phyloP scores from a whole-genome alignment of 2,329 filamentous ascomycete genomes.

The Ophiostoma angusticollis region DNA sequence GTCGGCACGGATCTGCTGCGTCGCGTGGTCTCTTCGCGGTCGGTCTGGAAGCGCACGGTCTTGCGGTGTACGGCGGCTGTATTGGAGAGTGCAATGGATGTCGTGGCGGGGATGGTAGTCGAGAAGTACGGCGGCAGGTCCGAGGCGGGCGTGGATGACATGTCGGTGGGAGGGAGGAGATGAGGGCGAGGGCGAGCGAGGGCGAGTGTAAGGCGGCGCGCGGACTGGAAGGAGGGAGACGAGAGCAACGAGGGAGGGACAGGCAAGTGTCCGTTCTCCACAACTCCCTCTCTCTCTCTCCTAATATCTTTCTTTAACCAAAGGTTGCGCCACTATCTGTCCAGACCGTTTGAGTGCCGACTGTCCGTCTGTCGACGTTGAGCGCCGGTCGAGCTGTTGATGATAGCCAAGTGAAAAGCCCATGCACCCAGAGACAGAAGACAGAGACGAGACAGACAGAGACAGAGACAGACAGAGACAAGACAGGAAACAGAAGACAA shows the following conservation, averaged over 20 bases:
- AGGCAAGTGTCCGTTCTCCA: constrained; percentile 9
- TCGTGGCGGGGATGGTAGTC: not conserved
- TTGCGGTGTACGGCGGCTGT: constrained; percentile 6
- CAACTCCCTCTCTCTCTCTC: constrained; percentile 9
- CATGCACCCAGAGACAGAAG: too few species aligned
- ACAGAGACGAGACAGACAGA: too few species aligned
- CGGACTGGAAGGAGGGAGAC: constrained; percentile 5
- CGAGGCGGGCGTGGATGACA: constrained; percentile 6
- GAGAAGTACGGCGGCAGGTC: constrained; percentile 4
- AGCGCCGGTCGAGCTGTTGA: too few species aligned
- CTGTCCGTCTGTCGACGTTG: too few species aligned
- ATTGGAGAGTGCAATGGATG: not conserved
- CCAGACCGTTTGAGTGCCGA: too few species aligned
- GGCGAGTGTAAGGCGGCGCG: not conserved
- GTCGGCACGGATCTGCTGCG: constrained; percentile 8
- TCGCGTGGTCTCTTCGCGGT: not conserved
- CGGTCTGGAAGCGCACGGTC: constrained; percentile 13
- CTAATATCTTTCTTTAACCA: too few species aligned
- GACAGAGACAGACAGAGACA: too few species aligned
- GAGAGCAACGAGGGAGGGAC: constrained; percentile 11
- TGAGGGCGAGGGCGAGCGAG: not conserved
- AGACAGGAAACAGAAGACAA: too few species aligned
- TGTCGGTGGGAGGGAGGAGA: constrained; percentile 1
- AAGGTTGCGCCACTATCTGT: too few species aligned
- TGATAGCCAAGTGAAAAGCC: too few species aligned